Conservation (phyloP, 2,329 filamentous ascomycete genomes). For the Hymenoscyphus scutula region DNA sequence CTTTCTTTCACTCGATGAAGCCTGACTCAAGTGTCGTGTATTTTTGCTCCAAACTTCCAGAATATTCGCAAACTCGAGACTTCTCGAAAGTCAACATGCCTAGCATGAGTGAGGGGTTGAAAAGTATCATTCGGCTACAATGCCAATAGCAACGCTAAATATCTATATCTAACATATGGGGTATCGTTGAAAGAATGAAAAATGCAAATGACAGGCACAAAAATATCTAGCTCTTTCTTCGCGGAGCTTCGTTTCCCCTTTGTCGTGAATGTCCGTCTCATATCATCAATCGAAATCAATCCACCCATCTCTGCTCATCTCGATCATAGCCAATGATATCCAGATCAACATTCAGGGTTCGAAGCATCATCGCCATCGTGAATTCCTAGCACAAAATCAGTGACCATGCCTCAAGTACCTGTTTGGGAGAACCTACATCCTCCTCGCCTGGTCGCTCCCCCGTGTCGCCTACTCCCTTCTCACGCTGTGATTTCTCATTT, state of each 20-base stretch:
- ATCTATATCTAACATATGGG: not conserved
- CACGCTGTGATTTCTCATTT: constrained; percentile 37
- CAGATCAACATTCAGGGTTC: constrained; percentile 61
- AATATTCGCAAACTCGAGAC: not conserved
- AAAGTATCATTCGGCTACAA: not conserved
- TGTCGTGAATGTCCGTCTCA: not conserved
- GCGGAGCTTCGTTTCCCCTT: not conserved
- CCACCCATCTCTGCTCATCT: constrained; percentile 54
- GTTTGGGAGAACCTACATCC: constrained; percentile 40
- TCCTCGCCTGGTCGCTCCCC: constrained; percentile 40
- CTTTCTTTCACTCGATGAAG: too few species aligned
- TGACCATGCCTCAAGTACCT: constrained; percentile 12
- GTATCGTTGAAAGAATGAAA: not conserved
- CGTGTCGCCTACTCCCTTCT: constrained; percentile 34
- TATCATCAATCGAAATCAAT: constrained; percentile 37
- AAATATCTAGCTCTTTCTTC: not conserved
- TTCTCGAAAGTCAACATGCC: not conserved
- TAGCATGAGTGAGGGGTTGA: not conserved
- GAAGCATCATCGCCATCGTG: constrained; percentile 69
- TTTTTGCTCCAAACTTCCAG: not conserved
- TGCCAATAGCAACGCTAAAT: not conserved
- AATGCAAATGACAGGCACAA: not conserved
- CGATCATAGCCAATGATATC: constrained; percentile 63
- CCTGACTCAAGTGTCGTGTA: too few species aligned
- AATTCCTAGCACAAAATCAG: constrained; percentile 48